Conservation (phyloP, 805 yeast genomes). For the Cephaloascus albidus region DNA sequence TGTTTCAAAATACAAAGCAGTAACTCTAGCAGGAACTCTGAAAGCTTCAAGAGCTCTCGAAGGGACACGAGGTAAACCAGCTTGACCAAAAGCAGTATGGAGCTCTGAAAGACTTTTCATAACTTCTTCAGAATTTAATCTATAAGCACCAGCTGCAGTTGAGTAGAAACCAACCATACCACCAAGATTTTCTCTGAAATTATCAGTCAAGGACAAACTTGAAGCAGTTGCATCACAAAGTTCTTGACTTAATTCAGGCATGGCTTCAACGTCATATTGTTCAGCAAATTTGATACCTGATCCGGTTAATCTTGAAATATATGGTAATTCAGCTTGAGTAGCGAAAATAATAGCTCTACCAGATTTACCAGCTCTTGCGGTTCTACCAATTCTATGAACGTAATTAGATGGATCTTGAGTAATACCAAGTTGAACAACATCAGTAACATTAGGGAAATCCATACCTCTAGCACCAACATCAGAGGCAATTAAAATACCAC, state of each 20-base stretch:
- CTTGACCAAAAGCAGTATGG: too few relatives aligned
- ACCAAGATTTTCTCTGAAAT: conserved; percentile 13
- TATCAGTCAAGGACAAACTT: too few relatives aligned
- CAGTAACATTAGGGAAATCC: conserved; percentile 84
- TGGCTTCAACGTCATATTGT: conserved; percentile 25
- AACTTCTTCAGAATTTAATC: conserved; percentile 5
- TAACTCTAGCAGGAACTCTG: too few relatives aligned
- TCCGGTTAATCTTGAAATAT: conserved; percentile 36
- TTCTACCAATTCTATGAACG: conserved; percentile 91
- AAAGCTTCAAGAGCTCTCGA: too few relatives aligned
- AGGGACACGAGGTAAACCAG: too few relatives aligned
- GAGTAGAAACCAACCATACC: conserved; percentile 15
- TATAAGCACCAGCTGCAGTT: conserved; percentile 12
- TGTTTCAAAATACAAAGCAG: too few relatives aligned
- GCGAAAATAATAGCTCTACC: conserved; percentile 65
- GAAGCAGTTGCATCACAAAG: conserved; percentile 6
- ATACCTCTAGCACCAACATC: conserved; percentile 96
- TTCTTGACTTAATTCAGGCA: conserved; percentile 20
- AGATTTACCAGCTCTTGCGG: conserved; percentile 82
- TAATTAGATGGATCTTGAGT: conserved; percentile 71
- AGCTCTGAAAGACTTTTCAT: too few relatives aligned
- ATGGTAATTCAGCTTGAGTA: conserved; percentile 48
- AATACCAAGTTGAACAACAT: conserved; percentile 78
- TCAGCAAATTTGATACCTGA: conserved; percentile 48
- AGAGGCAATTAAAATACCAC: conserved; percentile 68